Evolutionary conservation across 208 protist species (phyloP).

Genomic region (Acanthamoeba triangularis): DNA sequence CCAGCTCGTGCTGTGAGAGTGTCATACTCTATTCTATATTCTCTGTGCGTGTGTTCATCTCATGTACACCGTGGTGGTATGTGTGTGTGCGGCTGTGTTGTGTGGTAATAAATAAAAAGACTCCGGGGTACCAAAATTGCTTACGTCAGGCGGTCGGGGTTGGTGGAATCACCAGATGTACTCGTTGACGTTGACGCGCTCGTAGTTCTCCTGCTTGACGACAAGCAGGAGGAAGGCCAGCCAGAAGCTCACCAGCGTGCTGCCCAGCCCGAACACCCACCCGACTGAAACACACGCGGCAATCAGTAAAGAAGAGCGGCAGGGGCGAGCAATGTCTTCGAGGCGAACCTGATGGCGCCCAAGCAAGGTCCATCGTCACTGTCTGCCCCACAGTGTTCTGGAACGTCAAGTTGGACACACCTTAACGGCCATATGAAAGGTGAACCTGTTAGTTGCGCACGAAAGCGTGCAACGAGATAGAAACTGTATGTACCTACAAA

Average conservation of each 20-base stretch:
- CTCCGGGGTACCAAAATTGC: no score
- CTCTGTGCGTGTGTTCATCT: no score
- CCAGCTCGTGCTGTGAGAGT: no score
- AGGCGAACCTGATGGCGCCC: constrained; percentile 71
- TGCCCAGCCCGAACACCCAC: constrained; percentile 70
- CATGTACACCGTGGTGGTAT: no score
- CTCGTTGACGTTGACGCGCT: constrained; percentile 48
- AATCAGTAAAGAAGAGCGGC: neutral
- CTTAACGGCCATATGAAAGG: no score
- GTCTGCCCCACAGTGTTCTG: neutral
- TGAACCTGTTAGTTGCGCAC: no score
- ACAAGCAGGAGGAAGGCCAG: constrained; percentile 30
- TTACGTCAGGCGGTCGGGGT: no score
- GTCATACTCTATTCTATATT: no score
- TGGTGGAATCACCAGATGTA: constrained; percentile 66
- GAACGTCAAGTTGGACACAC: constrained; percentile 1
- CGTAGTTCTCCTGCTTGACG: constrained; percentile 73
- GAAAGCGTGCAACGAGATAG: no score
- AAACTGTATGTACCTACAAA: no score
- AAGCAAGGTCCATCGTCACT: constrained; percentile 33
- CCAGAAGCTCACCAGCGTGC: constrained; percentile 57
- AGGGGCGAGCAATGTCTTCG: neutral
- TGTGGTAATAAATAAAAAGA: no score
- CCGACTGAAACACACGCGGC: constrained; percentile 1
- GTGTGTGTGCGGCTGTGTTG: no score